A percentile compares a stretch with the other conserved stretches of the same genome.
Evolutionary conservation across 768 basidiomycete genomes (phyloP).

Genomic region (Tulasnella calospora): DNA sequence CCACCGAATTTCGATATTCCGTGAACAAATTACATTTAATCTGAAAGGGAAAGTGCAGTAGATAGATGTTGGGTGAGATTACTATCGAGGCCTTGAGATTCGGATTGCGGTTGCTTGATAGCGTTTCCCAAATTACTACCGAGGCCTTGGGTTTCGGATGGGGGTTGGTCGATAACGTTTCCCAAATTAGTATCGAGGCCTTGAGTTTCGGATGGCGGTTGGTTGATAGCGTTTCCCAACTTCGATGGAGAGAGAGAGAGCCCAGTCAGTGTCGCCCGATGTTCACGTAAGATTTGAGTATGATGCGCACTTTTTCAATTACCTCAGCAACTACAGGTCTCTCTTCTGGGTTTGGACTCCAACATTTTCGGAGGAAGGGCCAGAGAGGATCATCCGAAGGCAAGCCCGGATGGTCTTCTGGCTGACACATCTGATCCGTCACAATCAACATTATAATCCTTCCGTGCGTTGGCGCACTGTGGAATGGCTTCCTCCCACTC

Average conservation of each 20-base stretch:
- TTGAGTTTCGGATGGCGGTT: background rate
- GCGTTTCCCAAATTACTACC: too few species aligned
- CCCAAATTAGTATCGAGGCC: background rate
- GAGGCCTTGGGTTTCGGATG: too few species aligned
- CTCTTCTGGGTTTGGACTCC: background rate
- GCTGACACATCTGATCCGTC: background rate
- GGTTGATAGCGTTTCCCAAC: background rate
- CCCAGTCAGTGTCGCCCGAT: background rate
- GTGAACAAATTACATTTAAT: too few species aligned
- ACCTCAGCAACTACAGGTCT: background rate
- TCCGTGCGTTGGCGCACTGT: background rate
- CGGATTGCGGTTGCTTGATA: too few species aligned
- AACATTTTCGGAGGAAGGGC: slow-evolving; percentile 7
- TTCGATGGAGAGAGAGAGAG: background rate
- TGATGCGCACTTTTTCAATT: background rate
- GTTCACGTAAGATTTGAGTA: background rate
- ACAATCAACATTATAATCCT: background rate
- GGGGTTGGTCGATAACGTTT: too few species aligned
- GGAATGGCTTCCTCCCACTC: background rate
- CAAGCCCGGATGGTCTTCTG: background rate
- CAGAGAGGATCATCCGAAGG: slow-evolving; percentile 8
- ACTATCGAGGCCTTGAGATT: too few species aligned
- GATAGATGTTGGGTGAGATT: too few species aligned
- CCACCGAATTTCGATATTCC: too few species aligned
- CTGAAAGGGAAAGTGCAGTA: too few species aligned